A percentile compares a stretch with the other conserved stretches of the same genome.
Evolutionary conservation across 2,329 filamentous ascomycete genomes (phyloP).

Genomic region (Scedosporium aurantiacum): DNA sequence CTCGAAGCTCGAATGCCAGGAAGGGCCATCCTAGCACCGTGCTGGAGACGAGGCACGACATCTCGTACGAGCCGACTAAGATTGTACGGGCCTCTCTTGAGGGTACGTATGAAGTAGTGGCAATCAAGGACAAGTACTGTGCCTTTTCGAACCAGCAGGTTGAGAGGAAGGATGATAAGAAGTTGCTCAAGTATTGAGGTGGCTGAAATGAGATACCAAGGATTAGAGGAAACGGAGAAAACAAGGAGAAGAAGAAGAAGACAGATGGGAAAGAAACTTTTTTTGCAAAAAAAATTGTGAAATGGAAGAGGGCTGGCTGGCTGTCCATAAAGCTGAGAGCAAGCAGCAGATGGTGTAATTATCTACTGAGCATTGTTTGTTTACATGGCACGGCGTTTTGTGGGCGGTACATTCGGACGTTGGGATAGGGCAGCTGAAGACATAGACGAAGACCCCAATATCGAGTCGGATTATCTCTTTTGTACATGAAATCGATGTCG

Average conservation of each 20-base stretch:
- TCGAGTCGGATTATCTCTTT: background rate
- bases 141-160: constrained; percentile 67
- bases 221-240: background rate
- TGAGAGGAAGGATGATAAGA: constrained; percentile 34
- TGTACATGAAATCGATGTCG: background rate
- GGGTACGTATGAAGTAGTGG: constrained; percentile 93
- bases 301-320: background rate
- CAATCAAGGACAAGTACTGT: constrained; percentile 89
- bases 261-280: background rate
- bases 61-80: constrained; percentile 72
- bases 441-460: background rate
- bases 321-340: background rate
- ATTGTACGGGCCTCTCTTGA: constrained; percentile 78
- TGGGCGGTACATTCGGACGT: background rate
- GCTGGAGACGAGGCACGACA: constrained; percentile 82
- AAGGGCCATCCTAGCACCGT: constrained; percentile 70
- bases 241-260: background rate
- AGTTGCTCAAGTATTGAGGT: constrained; percentile 9
- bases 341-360: background rate
- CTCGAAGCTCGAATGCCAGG: constrained; percentile 72
- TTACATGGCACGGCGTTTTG: constrained; percentile 3
- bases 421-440: background rate
- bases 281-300: background rate
- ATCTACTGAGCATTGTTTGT: constrained; percentile 2
- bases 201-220: background rate